Evolutionary conservation across 2,329 filamentous ascomycete species (phyloP), one percentile per base, ranked within the genome.

Genomic region (Trichoderma sp.): DNA sequence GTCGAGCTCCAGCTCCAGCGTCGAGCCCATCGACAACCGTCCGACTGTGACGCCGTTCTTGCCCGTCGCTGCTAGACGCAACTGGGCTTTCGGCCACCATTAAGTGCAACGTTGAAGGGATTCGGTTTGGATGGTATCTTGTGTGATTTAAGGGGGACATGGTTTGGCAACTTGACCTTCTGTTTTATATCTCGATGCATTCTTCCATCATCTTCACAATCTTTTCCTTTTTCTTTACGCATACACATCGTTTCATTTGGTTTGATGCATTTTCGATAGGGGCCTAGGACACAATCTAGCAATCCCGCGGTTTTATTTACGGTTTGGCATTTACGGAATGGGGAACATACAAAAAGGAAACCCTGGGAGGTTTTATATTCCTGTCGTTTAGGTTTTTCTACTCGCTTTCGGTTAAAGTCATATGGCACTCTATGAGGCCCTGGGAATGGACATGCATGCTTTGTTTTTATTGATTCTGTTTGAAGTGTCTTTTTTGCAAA

Each of bases 71-170:
- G 23, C 36, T n/a, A 64, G 70, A 1, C 66, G 59, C 30, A 58
- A 72, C 66, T 72, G 71, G 71, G 66, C 55, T 4, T 72, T 72
- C 20, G 71, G 71, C n/a, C 43, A 36, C 11, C 67, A 70, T 36
- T 72, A 23, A 72, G 26, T 20, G 17, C 36, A 2, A 3, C 4
- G 39, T n/a, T 15, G 34, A 6, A 47, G 11, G 62, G 62, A 26
- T 8, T 32, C 26, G 53, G 34, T 39, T 43, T 20, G 26, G 20
- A 23, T 64, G 26, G 39, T 50, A 32, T 30, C 11, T 23, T 15
- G 30, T 32, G 55, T 47, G 53, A 23, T 11, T 20, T 9, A 26
- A 12, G 50, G 20, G 32, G 64, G 30, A 15, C 5, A 9, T n/a
- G 32, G 64, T 20, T 50, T 32, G 17, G 17, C 26, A 64, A 50